Percentiles rank a stretch among this genome's conserved stretches.
Conservation (phyloP, 768 basidiomycete species). For the Pholiota molesta region DNA sequence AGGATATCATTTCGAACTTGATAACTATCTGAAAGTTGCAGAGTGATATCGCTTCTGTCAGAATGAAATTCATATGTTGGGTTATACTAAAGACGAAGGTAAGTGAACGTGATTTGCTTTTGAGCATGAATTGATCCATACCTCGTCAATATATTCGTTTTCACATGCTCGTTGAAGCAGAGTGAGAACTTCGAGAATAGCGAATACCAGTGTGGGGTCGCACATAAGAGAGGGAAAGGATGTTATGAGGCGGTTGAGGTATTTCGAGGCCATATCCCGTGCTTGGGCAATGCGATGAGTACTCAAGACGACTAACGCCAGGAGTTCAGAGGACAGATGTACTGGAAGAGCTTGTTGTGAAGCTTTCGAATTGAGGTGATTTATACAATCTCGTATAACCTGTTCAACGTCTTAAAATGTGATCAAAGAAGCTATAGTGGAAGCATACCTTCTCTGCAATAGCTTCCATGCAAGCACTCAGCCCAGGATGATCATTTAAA, state of each 20-base stretch:
- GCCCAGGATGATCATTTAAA: slow-evolving; percentile 68
- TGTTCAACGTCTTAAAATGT: slow-evolving; percentile 29
- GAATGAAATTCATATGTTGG: slow-evolving; percentile 85
- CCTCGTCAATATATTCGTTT: slow-evolving; percentile 91
- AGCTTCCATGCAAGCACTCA: slow-evolving; percentile 81
- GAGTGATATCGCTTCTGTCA: slow-evolving; percentile 68
- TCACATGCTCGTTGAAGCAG: slow-evolving; percentile 86
- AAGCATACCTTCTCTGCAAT: slow-evolving; percentile 77
- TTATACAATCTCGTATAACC: slow-evolving; percentile 80
- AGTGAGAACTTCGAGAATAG: slow-evolving; percentile 90
- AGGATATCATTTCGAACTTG: slow-evolving; percentile 84
- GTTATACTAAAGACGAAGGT: slow-evolving; percentile 67
- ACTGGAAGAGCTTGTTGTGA: slow-evolving; percentile 78
- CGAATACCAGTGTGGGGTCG: slow-evolving; percentile 82
- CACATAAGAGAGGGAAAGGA: slow-evolving; percentile 97
- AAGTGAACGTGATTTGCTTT: slow-evolving; percentile 1
- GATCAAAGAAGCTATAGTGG: too few relatives aligned
- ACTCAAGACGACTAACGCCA: slow-evolving; percentile 72
- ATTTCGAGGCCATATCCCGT: slow-evolving; percentile 80
- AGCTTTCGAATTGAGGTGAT: slow-evolving; percentile 72
- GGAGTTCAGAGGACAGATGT: slow-evolving; percentile 72
- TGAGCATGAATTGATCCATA: slow-evolving; percentile 30
- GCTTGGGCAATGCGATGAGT: slow-evolving; percentile 85
- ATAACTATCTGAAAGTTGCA: slow-evolving; percentile 88
- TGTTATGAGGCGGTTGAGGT: slow-evolving; percentile 81